A percentile compares a stretch with the other conserved stretches of the same genome.
Evolutionary conservation across 2,329 filamentous ascomycete species (phyloP).

Genomic region (Truncatella angustata): DNA sequence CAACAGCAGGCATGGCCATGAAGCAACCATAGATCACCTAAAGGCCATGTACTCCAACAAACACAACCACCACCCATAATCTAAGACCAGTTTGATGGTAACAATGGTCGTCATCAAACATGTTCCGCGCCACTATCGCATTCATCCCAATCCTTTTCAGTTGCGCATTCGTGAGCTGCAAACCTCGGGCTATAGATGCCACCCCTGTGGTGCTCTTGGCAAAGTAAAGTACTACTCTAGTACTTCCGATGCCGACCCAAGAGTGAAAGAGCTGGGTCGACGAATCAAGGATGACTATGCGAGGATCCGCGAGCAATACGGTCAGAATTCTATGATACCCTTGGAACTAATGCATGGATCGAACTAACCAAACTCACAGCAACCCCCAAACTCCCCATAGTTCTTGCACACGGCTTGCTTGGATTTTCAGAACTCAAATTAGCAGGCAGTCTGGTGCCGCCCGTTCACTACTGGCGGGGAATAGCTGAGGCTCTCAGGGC

Average conservation of each 20-base stretch:
- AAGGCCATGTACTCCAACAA: neutral
- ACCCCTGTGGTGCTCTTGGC: neutral
- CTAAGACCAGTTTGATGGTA: neutral
- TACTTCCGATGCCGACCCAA: slow-evolving; percentile 31
- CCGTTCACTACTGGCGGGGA: slow-evolving; percentile 64
- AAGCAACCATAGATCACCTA: neutral
- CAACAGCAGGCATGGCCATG: too few species aligned
- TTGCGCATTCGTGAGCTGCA: neutral
- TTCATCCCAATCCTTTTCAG: neutral
- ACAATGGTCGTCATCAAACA: neutral
- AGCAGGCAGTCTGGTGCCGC: slow-evolving; percentile 46
- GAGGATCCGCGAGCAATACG: slow-evolving; percentile 41
- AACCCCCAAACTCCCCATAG: slow-evolving; percentile 59
- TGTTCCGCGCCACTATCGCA: neutral
- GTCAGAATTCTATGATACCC: slow-evolving; percentile 25
- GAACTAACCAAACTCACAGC: slow-evolving; percentile 30
- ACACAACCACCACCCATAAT: neutral
- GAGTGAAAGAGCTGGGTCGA: slow-evolving; percentile 38
- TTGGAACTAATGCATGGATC: slow-evolving; percentile 1
- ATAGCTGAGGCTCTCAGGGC: slow-evolving; percentile 56
- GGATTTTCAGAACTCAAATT: slow-evolving; percentile 60
- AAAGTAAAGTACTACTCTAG: slow-evolving; percentile 14
- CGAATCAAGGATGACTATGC: slow-evolving; percentile 48
- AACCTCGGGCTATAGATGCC: neutral
- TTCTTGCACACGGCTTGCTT: slow-evolving; percentile 64